phyloP scores from a whole-genome alignment of 2,329 filamentous ascomycete species.

The Ilyonectria mors-panacis region DNA sequence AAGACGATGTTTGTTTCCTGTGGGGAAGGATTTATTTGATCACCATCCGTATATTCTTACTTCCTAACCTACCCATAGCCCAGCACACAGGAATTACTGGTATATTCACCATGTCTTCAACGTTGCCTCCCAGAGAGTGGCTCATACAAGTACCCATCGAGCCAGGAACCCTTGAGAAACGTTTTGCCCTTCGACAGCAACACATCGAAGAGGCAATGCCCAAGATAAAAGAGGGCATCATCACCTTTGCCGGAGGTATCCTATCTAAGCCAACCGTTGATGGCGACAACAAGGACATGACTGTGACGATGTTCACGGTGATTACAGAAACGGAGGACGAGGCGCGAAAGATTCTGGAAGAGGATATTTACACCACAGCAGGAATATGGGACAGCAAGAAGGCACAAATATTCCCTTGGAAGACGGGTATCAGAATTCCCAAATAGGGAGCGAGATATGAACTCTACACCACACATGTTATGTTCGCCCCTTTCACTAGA shows the following conservation, averaged over 20 bases:
- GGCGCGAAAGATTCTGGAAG: constrained; percentile 12
- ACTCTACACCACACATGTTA: too few relatives aligned
- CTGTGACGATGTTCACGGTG: constrained; percentile 2
- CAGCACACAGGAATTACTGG: too few relatives aligned
- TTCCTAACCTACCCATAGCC: too few relatives aligned
- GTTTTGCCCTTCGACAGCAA: constrained; percentile 8
- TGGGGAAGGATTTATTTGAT: too few relatives aligned
- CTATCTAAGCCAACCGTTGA: constrained; percentile 7
- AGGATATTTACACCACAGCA: constrained; percentile 10
- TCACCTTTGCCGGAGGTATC: constrained; percentile 11
- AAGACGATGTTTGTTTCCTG: too few relatives aligned
- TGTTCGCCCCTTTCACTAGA: too few relatives aligned
- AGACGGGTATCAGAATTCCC: constrained; percentile 5
- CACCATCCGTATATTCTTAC: too few relatives aligned
- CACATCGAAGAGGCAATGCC: constrained; percentile 14
- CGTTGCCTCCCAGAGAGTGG: constrained; percentile 4
- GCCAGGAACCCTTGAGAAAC: constrained; percentile 5
- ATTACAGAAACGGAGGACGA: constrained; percentile 4
- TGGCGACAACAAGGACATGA: constrained; percentile 21
- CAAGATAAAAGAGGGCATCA: constrained; percentile 11
- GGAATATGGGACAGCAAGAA: constrained; percentile 4
- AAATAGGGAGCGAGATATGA: neutral
- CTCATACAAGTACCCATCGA: constrained; percentile 8
- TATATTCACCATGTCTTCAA: neutral
- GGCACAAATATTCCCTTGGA: constrained; percentile 17